Evolutionary conservation across 2,329 filamentous ascomycete genomes (phyloP).

Genomic region (Passalora sequoiae): DNA sequence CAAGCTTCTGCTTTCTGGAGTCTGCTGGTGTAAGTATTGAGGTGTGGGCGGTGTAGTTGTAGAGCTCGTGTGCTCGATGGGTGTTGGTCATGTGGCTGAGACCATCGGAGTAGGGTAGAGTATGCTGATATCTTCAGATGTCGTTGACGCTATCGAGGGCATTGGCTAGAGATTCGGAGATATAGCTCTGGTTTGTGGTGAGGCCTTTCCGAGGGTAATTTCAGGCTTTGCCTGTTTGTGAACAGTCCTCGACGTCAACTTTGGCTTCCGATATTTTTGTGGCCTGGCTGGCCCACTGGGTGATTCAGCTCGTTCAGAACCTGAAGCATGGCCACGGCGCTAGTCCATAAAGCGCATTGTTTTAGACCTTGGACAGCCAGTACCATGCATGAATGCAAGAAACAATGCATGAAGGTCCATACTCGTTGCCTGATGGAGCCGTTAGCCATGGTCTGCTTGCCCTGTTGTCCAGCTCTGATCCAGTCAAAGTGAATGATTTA

Average conservation of each 20-base stretch:
- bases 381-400: slow-evolving; percentile 21
- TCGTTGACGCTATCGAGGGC: neutral
- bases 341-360: slow-evolving; percentile 34
- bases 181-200: neutral
- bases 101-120: slow-evolving; percentile 1
- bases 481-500: slow-evolving; percentile 27
- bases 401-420: slow-evolving; percentile 25
- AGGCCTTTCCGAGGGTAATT: neutral
- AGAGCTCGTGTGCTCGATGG: slow-evolving; percentile 7
- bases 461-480: neutral
- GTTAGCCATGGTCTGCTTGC: slow-evolving; percentile 20
- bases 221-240: neutral
- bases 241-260: neutral
- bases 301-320: slow-evolving; percentile 12
- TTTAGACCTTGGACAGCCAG: slow-evolving; percentile 24
- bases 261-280: neutral
- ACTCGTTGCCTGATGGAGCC: slow-evolving; percentile 23
- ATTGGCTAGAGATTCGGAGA: neutral
- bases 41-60: slow-evolving; percentile 14
- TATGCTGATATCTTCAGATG: neutral
- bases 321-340: slow-evolving; percentile 11
- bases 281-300: slow-evolving; percentile 2
- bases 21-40: slow-evolving; percentile 16
- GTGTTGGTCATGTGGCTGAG: slow-evolving; percentile 2
- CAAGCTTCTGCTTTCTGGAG: slow-evolving; percentile 7